A percentile compares a stretch with the other conserved stretches of the same genome.
Evolutionary conservation across 495 filamentous ascomycete species (phyloP).

Genomic region (Penicillium dipodomyicola): DNA sequence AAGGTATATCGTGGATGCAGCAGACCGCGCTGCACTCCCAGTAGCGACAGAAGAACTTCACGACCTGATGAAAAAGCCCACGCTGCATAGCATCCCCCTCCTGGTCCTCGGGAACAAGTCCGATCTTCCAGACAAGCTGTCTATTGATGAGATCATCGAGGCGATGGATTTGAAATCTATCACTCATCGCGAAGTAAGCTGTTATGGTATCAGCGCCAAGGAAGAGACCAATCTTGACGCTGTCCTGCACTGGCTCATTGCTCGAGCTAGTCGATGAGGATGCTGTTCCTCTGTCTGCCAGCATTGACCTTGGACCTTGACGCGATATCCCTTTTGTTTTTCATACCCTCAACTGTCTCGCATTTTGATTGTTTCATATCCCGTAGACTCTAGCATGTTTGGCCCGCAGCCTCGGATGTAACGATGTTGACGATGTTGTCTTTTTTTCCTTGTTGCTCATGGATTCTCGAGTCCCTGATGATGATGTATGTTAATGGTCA

Average conservation of each 20-base stretch:
- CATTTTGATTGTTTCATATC: conserved; percentile 13
- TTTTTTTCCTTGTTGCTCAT: conserved; percentile 1
- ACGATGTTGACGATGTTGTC: conserved; percentile 10
- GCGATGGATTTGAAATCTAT: conserved; percentile 86
- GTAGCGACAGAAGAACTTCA: conserved; percentile 91
- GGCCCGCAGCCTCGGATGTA: conserved; percentile 11
- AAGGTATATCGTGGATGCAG: conserved; percentile 92
- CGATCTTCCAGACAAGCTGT: conserved; percentile 80
- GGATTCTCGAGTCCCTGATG: background rate
- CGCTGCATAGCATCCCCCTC: conserved; percentile 84
- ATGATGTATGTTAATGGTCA: conserved; percentile 10
- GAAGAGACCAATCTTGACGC: conserved; percentile 98
- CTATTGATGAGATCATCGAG: conserved; percentile 93
- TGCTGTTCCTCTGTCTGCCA: background rate
- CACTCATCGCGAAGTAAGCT: conserved; percentile 91
- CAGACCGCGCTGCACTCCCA: conserved; percentile 76
- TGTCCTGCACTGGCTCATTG: conserved; percentile 95
- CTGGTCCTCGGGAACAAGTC: conserved; percentile 98
- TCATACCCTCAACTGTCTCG: conserved; percentile 1
- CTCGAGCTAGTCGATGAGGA: conserved; percentile 60
- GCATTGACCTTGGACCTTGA: background rate
- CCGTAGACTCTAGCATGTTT: conserved; percentile 14
- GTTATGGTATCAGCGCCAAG: conserved; percentile 97
- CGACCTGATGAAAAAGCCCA: conserved; percentile 77
- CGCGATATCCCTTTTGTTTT: conserved; percentile 6